Conservation (phyloP, 2,329 filamentous ascomycete genomes). For the Cercospora brassicicola region DNA sequence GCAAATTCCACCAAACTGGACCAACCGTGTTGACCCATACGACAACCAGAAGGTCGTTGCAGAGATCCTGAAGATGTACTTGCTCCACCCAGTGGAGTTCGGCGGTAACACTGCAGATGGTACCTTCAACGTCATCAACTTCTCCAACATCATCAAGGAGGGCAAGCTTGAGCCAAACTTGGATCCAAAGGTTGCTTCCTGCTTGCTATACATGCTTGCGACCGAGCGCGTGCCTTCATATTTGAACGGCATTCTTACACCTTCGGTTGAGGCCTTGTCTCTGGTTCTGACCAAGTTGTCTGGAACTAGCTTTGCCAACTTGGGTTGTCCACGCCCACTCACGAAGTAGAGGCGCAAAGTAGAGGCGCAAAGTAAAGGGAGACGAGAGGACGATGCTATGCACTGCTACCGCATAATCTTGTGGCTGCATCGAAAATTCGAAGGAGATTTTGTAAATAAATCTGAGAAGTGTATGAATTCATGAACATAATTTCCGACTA, state of each 20-base stretch:
- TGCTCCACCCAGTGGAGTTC: slow-evolving; percentile 40
- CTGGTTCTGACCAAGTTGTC: slow-evolving; percentile 35
- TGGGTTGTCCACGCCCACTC: slow-evolving; percentile 41
- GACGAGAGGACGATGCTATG: neutral
- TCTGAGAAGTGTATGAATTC: neutral
- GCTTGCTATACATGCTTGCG: slow-evolving; percentile 48
- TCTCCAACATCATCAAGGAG: slow-evolving; percentile 43
- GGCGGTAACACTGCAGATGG: slow-evolving; percentile 22
- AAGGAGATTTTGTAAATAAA: neutral
- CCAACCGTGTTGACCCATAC: slow-evolving; percentile 40
- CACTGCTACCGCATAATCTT: neutral
- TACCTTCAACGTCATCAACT: slow-evolving; percentile 30
- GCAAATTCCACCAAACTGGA: slow-evolving; percentile 46
- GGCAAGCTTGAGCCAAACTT: slow-evolving; percentile 41
- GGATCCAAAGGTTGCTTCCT: slow-evolving; percentile 37
- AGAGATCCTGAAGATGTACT: slow-evolving; percentile 47
- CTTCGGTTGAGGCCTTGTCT: slow-evolving; percentile 40
- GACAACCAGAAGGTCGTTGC: slow-evolving; percentile 39
- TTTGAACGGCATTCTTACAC: slow-evolving; percentile 42
- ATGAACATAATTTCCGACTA: neutral
- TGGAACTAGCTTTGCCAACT: slow-evolving; percentile 38
- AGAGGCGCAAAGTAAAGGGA: neutral
- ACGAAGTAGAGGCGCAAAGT: neutral
- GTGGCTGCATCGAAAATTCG: neutral
- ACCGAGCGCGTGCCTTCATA: slow-evolving; percentile 42